Base-by-base conservation (phyloP, 371 early-diverging fungal species). In the Mucor plumbeus region DNA sequence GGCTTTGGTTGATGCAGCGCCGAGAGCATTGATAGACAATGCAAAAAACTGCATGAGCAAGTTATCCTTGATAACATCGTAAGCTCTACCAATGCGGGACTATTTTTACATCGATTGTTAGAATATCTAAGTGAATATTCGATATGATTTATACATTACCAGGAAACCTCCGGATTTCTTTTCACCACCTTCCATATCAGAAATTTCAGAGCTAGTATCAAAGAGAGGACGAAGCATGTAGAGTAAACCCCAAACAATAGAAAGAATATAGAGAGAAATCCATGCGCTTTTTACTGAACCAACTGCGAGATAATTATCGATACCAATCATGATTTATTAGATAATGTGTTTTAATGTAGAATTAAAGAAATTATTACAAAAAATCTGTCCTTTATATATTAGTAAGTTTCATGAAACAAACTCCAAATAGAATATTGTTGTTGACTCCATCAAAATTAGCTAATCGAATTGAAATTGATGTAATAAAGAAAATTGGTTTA, bases 251-350 rank as follows among this genome's bases (percentile, higher is more conserved):
- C 7, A 47, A 36, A 57, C 50, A n/a, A 64, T 57, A 34, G 47
- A 41, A 13, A 57, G 34, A 36, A 64, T 64, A 8, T 43, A 64
- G 17, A 64, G 34, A 26, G 64, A 43, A 19, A 64, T 21, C 57
- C 64, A 64, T 1, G 64, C 33, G 19, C 57, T 56, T 57, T 64
- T 64, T 21, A 57, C 64, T 41, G 58, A 64, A 0, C 64, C 64
- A 40, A 31, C 17, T 50, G 38, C 15, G 19, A 63, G 17, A 31
- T 63, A 63, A n/a, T 55, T 54, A 55, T 63, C 64, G 19, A 63
- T 63, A 41, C 64, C 57, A 35, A 56, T 55, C 64, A 64, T 64
- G 3, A 43, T 40, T 9, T 43, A 26, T 43, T 43, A n/a, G 15
- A 43, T 43, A 15, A 15, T 43, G 15, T 15, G 14, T 15, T 15